Conservation (phyloP, 495 filamentous ascomycete species). For the Aspergillus coremiiformis region DNA sequence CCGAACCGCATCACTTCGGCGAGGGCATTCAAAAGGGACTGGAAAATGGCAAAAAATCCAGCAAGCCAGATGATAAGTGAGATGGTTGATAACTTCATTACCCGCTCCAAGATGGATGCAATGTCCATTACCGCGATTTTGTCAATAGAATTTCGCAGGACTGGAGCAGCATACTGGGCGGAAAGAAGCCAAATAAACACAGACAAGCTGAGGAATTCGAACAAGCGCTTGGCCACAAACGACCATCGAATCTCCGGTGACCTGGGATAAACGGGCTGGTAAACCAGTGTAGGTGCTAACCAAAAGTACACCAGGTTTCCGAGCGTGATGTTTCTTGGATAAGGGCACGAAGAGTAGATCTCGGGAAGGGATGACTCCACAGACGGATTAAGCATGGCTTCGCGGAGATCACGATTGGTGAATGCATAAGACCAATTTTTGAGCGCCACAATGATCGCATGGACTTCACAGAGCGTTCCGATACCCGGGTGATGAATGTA, state of each 20-base stretch:
- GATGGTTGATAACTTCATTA: slow-evolving; percentile 93
- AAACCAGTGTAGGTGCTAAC: slow-evolving; percentile 93
- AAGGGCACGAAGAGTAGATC: slow-evolving; percentile 76
- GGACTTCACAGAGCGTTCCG: slow-evolving; percentile 81
- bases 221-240: slow-evolving; percentile 75
- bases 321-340: slow-evolving; percentile 83
- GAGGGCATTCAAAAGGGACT: slow-evolving; percentile 78
- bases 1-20: slow-evolving; percentile 86
- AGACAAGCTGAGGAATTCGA: slow-evolving; percentile 64
- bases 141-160: slow-evolving; percentile 79
- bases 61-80: slow-evolving; percentile 92
- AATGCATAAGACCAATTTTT: slow-evolving; percentile 94
- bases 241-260: slow-evolving; percentile 68
- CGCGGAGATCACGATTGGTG: slow-evolving; percentile 90
- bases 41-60: slow-evolving; percentile 94
- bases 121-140: slow-evolving; percentile 76
- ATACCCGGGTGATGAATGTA: slow-evolving; percentile 88
- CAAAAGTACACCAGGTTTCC: slow-evolving; percentile 87
- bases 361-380: slow-evolving; percentile 57
- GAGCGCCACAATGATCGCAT: slow-evolving; percentile 91
- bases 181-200: slow-evolving; percentile 89
- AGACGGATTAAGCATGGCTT: slow-evolving; percentile 68
- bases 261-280: slow-evolving; percentile 93
- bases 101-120: slow-evolving; percentile 73
- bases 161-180: slow-evolving; percentile 87